Evolutionary conservation across 2,329 filamentous ascomycete genomes (phyloP).

Genomic region (Penicillium sp.): DNA sequence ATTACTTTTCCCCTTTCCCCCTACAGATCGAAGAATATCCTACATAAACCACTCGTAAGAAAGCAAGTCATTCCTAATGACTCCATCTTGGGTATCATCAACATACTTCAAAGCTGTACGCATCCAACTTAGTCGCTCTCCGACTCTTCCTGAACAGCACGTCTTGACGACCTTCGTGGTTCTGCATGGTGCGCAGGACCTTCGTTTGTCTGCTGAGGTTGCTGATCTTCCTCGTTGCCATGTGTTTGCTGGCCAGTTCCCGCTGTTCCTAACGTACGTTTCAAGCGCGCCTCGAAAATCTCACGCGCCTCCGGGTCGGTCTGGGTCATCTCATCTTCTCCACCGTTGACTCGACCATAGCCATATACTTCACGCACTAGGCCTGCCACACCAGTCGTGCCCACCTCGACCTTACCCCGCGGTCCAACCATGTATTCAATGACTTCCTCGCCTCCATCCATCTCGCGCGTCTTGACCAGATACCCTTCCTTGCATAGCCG

Average conservation of each 20-base stretch:
- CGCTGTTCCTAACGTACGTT: conserved; percentile 51
- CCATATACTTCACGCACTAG: conserved; percentile 56
- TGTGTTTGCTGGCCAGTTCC: too few relatives aligned
- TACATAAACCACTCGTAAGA: too few relatives aligned
- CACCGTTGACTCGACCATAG: conserved; percentile 23
- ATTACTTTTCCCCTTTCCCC: too few relatives aligned
- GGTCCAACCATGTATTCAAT: conserved; percentile 80
- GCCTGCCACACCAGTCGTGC: conserved; percentile 65
- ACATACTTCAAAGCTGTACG: too few relatives aligned
- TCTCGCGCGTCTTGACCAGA: conserved; percentile 67
- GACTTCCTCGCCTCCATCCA: conserved; percentile 62
- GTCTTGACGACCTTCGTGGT: neutral
- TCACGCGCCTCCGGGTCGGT: conserved; percentile 9
- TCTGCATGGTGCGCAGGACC: neutral
- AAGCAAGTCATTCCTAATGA: too few relatives aligned
- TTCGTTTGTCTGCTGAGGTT: too few relatives aligned
- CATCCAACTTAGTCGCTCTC: neutral
- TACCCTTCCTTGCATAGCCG: conserved; percentile 78
- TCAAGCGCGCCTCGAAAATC: conserved; percentile 57
- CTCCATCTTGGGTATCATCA: conserved; percentile 3
- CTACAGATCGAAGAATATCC: too few relatives aligned
- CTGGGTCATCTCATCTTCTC: conserved; percentile 10
- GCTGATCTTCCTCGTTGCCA: too few relatives aligned
- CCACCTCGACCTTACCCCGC: conserved; percentile 78
- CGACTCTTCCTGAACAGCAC: too few relatives aligned